Evolutionary conservation across 345 rosid genomes (phyloP).

Genomic region (Lepidium didymum): DNA sequence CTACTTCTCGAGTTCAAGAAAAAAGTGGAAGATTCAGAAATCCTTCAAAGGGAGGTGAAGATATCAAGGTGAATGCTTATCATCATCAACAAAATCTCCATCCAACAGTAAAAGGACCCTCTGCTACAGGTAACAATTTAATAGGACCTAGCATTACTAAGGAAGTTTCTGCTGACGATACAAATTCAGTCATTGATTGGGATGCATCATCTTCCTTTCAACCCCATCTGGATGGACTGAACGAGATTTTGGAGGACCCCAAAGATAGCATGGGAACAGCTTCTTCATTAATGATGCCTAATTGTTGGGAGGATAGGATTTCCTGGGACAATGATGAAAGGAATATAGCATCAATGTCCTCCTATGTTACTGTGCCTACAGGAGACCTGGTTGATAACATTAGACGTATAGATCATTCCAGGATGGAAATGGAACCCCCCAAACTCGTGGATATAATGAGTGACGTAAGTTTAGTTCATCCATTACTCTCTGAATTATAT

Average conservation of each 20-base stretch:
- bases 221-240: slow-evolving; percentile 11
- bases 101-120: not conserved
- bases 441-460: slow-evolving; percentile 14
- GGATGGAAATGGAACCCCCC: slow-evolving; percentile 14
- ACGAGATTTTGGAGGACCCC: slow-evolving; percentile 14
- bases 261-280: not conserved
- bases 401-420: slow-evolving; percentile 5
- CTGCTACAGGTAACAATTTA: not conserved
- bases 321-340: slow-evolving; percentile 5
- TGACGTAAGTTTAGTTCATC: slow-evolving; percentile 27
- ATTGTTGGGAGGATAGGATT: slow-evolving; percentile 14
- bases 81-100: not conserved
- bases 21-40: not conserved
- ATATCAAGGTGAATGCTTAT: not conserved
- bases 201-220: slow-evolving; percentile 15
- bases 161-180: slow-evolving; percentile 1
- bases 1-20: slow-evolving; percentile 6
- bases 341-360: slow-evolving; percentile 13
- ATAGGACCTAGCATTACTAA: slow-evolving; percentile 2
- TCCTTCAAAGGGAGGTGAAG: not conserved
- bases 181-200: slow-evolving; percentile 15
- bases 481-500: not conserved
- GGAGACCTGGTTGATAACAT: slow-evolving; percentile 19
- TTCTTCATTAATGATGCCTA: slow-evolving; percentile 8
- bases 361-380: slow-evolving; percentile 18